Percentiles rank a stretch among this genome's conserved stretches.
Evolutionary conservation across 495 filamentous ascomycete species (phyloP).

Genomic region (Xylaria cubensis): DNA sequence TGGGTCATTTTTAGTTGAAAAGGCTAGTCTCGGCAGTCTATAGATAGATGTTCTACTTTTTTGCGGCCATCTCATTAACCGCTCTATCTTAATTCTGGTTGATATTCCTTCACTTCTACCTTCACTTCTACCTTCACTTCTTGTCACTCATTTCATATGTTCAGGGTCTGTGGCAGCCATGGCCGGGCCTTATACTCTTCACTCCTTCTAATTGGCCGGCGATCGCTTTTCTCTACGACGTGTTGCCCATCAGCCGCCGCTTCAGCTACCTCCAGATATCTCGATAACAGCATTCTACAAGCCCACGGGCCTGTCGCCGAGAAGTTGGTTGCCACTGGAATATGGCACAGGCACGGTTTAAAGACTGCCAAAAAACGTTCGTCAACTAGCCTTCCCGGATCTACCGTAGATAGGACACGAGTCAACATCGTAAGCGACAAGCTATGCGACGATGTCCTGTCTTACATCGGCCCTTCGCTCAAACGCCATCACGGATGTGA

Average conservation of each 20-base stretch:
- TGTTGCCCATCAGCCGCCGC: not conserved
- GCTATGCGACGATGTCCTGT: constrained; percentile 59
- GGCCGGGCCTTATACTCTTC: constrained; percentile 30
- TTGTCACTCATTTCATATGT: constrained; percentile 37
- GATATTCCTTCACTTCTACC: not conserved
- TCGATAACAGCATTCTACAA: constrained; percentile 15
- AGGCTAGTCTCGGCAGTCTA: not conserved
- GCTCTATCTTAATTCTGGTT: not conserved
- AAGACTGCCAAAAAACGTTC: constrained; percentile 3
- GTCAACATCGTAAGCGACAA: constrained; percentile 63
- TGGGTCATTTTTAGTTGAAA: not conserved
- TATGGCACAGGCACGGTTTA: constrained; percentile 22
- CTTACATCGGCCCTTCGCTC: constrained; percentile 56
- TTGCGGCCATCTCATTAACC: not conserved
- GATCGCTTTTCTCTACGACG: constrained; percentile 8
- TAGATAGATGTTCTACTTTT: not conserved
- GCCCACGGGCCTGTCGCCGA: constrained; percentile 29
- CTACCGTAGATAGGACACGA: constrained; percentile 37
- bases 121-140: not conserved
- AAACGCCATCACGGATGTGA: constrained; percentile 70
- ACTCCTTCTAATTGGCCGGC: not conserved
- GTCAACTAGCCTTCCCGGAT: not conserved
- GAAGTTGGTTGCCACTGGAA: constrained; percentile 27
- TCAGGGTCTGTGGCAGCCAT: constrained; percentile 32
- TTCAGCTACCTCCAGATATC: not conserved